These are phyloP conservation scores for Eimeria acervulina DNA, from an alignment of 169 alveolate species.

Conservation along the genomic window DNA sequence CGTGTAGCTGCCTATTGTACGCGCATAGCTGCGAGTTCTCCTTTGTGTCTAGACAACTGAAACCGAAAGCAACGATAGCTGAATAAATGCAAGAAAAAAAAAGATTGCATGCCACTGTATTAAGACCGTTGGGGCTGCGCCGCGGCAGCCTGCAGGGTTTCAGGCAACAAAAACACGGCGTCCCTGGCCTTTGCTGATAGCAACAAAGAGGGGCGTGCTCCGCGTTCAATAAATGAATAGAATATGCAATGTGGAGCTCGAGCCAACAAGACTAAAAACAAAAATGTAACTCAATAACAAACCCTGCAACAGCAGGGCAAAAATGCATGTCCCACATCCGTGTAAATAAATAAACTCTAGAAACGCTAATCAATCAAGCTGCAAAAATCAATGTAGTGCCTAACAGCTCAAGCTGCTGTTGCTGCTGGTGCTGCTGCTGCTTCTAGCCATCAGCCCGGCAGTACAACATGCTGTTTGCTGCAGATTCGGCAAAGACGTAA, in stretches of 20 bases:
- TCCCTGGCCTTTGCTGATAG: slow-evolving; percentile 14
- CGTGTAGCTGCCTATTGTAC: not conserved
- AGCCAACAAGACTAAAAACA: slow-evolving; percentile 49
- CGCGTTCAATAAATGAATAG: not conserved
- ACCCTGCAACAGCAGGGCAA: slow-evolving; percentile 45
- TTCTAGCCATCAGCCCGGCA: not conserved
- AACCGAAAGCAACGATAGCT: not conserved
- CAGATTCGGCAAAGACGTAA: slow-evolving; percentile 49
- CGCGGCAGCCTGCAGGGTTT: slow-evolving; percentile 41
- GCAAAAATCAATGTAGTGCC: slow-evolving; percentile 44
- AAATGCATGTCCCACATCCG: slow-evolving; percentile 72
- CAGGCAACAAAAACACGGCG: slow-evolving; percentile 31
- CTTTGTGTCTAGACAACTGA: not conserved
- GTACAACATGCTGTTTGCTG: slow-evolving; percentile 14
- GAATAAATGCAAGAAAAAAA: not conserved
- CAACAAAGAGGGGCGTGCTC: slow-evolving; percentile 11
- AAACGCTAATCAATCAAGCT: slow-evolving; percentile 43
- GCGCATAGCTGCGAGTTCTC: not conserved
- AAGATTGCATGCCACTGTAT: slow-evolving; percentile 21
- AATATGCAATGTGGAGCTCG: not conserved
- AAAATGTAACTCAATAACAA: not conserved
- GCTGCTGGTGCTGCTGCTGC: slow-evolving; percentile 56
- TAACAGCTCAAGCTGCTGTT: slow-evolving; percentile 38
- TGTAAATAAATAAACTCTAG: slow-evolving; percentile 34
- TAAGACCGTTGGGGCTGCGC: slow-evolving; percentile 12